Conservation (phyloP, 2,329 filamentous ascomycete genomes). For the Blastomyces percursus region DNA sequence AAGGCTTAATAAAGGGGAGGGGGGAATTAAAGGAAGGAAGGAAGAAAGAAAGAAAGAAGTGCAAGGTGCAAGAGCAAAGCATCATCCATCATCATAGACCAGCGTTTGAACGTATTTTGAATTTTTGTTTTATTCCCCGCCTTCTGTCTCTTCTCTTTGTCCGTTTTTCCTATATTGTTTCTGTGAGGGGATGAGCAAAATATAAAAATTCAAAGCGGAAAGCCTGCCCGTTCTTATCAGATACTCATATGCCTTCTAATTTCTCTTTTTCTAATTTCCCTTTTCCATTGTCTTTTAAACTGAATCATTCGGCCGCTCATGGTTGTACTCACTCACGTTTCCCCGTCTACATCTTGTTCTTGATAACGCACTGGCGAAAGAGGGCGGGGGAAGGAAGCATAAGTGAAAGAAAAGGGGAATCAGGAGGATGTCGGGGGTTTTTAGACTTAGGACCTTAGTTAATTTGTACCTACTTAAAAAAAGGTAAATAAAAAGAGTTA, state of each 20-base stretch:
- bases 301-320: neutral
- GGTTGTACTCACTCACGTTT: neutral
- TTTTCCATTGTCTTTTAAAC: neutral
- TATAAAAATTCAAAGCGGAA: neutral
- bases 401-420: neutral
- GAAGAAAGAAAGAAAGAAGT: neutral
- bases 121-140: conserved; percentile 31
- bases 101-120: conserved; percentile 35
- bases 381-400: neutral
- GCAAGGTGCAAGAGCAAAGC: neutral
- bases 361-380: neutral
- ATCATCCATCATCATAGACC: conserved; percentile 38
- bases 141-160: conserved; percentile 25
- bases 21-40: neutral
- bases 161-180: neutral
- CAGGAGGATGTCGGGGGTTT: neutral
- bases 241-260: neutral
- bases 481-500: too few species aligned
- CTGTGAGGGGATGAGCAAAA: neutral
- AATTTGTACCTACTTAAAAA: neutral
- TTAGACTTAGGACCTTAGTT: neutral
- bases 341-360: too few species aligned
- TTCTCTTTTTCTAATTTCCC: neutral
- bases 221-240: neutral
- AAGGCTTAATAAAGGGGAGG: neutral